Evolutionary conservation across 441 rosid species (phyloP), one percentile per base, ranked within the genome.

Genomic region (Euphorbia celastroides): DNA sequence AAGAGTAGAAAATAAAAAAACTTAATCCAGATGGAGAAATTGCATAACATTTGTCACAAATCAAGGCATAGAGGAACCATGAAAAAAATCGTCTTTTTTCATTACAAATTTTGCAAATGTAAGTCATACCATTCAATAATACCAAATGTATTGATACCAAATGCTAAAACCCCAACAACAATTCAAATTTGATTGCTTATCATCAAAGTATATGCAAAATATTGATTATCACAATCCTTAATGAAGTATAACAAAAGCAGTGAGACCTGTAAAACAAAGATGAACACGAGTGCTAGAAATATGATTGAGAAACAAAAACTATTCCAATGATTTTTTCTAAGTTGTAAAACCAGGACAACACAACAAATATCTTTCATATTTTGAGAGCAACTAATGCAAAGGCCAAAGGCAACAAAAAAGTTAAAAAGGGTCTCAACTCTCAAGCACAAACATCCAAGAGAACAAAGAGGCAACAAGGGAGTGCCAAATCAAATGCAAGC

Each of bases 1-100:
- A 38, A 34, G 38, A 3, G 38, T 9, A 34, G 66, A 23, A 71
- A 72, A 36, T 68, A 60, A 44, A 20, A 56, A 65, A 57, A 61
- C 22, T 54, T 59, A 57, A 61, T 22, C 66, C 70, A 19, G 66
- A 51, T 41, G 30, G 25, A 14, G 48, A 30, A 19, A 16, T 34
- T 27, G 48, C 55, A 54, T 13, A 17, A 20, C 36, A 25, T 60
- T 20, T 60, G 12, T 36, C 27, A 32, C 12, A n/a, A 61, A 32
- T 8, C 52, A 34, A 7, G 30, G 52, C 28, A 38, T 51, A 48
- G 8, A 36, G 36, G 38, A 44, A 61, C 19, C 61, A 69, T 6
- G 60, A 22, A 20, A n/a, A 22, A 61, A 26, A 44, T 30, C 30
- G 23, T 22, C 13, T 23, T 22, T 50, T 25, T 17, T 11, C 41